Conservation (phyloP, 495 filamentous ascomycete genomes). For the Penicillium pulvis region DNA sequence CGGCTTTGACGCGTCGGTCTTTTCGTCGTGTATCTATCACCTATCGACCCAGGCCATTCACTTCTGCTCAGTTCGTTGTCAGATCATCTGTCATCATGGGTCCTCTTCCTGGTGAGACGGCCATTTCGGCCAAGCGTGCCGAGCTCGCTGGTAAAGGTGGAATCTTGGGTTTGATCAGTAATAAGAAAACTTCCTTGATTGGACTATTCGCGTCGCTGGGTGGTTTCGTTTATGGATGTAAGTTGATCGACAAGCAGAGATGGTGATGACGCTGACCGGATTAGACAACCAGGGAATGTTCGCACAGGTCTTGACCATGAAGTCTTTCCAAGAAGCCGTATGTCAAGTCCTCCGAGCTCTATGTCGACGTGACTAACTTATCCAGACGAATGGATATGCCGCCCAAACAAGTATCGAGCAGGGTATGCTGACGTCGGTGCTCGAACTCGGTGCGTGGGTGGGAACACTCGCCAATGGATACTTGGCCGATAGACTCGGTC, state of each 20-base stretch:
- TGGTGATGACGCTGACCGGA: not conserved
- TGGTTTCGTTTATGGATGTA: constrained; percentile 42
- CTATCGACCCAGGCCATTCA: not conserved
- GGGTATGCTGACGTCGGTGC: constrained; percentile 72
- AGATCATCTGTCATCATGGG: constrained; percentile 15
- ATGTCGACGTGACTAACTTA: not conserved
- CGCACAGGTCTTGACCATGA: constrained; percentile 39
- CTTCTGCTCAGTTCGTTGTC: not conserved
- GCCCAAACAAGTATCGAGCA: constrained; percentile 52
- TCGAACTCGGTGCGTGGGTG: constrained; percentile 83
- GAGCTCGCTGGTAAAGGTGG: constrained; percentile 34
- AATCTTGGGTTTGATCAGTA: constrained; percentile 32
- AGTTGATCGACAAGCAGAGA: constrained; percentile 9
- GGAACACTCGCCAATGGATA: constrained; percentile 75
- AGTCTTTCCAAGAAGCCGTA: constrained; percentile 32
- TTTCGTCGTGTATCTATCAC: not conserved
- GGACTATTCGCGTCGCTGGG: constrained; percentile 39
- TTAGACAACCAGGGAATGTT: constrained; percentile 45
- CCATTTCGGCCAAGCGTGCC: constrained; percentile 40
- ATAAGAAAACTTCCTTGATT: constrained; percentile 38
- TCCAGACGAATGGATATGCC: constrained; percentile 37
- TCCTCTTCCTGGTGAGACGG: constrained; percentile 23
- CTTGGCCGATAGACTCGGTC: constrained; percentile 70
- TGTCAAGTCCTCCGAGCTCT: not conserved
- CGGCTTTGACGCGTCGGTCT: not conserved